Evolutionary conservation across 192 early-diverging fungal species (phyloP).

Genomic region (Mortierella antarctica): DNA sequence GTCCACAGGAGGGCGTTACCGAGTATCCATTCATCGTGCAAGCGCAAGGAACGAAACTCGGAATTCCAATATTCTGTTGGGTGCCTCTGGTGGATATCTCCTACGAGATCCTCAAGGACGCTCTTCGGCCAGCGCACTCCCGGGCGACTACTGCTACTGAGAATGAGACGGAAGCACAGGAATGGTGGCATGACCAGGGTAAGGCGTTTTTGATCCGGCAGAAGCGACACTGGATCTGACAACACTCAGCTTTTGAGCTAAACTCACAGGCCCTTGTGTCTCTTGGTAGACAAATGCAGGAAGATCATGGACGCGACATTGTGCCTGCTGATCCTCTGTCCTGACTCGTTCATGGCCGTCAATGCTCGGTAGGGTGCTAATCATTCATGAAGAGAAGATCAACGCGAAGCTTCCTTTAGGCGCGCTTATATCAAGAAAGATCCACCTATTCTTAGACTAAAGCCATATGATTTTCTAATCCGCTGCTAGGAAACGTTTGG

Average conservation of each 20-base stretch:
- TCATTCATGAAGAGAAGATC: too few species aligned
- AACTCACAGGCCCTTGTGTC: background rate
- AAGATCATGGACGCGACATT: conserved; percentile 31
- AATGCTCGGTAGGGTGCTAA: conserved; percentile 54
- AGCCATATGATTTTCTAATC: background rate
- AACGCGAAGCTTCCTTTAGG: too few species aligned
- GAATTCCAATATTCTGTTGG: conserved; percentile 50
- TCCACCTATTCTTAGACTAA: background rate
- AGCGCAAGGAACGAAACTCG: conserved; percentile 39
- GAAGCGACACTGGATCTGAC: too few species aligned
- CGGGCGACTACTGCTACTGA: background rate
- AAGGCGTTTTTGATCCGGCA: background rate
- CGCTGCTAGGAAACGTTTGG: conserved; percentile 57
- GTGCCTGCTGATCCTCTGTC: conserved; percentile 59
- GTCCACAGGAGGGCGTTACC: background rate
- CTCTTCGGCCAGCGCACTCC: background rate
- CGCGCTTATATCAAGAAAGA: too few species aligned
- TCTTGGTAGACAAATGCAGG: conserved; percentile 10
- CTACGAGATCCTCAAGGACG: conserved; percentile 21
- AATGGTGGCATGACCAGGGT: conserved; percentile 46
- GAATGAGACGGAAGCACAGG: background rate
- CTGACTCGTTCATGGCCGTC: conserved; percentile 62
- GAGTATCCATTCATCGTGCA: conserved; percentile 38
- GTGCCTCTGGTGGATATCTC: conserved; percentile 31
- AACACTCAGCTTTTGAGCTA: too few species aligned